These are phyloP conservation scores for Pyrenochaeta sp. DNA, from an alignment of 2,329 filamentous ascomycete species.

Conservation along the genomic window DNA sequence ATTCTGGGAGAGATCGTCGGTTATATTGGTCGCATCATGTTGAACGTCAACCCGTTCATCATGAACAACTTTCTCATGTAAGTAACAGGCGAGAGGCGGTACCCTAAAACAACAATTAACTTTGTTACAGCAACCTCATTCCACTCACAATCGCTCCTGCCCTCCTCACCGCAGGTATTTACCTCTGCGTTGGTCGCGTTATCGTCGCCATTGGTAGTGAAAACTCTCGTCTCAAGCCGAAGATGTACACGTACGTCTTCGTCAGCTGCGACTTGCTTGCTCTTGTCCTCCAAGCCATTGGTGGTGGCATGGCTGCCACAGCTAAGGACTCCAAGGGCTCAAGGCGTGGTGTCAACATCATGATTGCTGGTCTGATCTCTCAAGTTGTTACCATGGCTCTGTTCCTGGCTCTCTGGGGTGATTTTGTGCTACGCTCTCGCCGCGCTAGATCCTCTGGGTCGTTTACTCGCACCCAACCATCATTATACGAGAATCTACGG, in stretches of 20 bases:
- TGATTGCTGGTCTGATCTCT: slow-evolving; percentile 64
- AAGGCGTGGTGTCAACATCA: slow-evolving; percentile 60
- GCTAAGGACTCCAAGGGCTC: slow-evolving; percentile 51
- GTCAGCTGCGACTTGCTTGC: slow-evolving; percentile 64
- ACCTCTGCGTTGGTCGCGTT: slow-evolving; percentile 63
- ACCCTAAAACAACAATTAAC: slow-evolving; percentile 9
- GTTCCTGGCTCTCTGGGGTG: slow-evolving; percentile 53
- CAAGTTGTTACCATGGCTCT: slow-evolving; percentile 62
- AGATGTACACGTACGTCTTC: slow-evolving; percentile 64
- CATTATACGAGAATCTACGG: slow-evolving; percentile 31
- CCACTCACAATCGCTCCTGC: slow-evolving; percentile 64
- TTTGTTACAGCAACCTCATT: slow-evolving; percentile 57
- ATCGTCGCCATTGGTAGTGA: slow-evolving; percentile 59
- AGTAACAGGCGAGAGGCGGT: slow-evolving; percentile 18
- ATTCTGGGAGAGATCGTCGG: slow-evolving; percentile 62
- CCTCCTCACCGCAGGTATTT: slow-evolving; percentile 63
- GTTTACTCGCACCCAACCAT: slow-evolving; percentile 27
- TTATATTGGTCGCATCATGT: slow-evolving; percentile 62
- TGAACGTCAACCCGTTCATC: slow-evolving; percentile 62
- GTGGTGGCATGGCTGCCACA: slow-evolving; percentile 64
- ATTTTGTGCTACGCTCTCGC: slow-evolving; percentile 41
- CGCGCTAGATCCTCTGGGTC: slow-evolving; percentile 25
- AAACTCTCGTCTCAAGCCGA: slow-evolving; percentile 34
- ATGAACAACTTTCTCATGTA: slow-evolving; percentile 61
- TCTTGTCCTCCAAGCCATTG: slow-evolving; percentile 65